Evolutionary conservation across 345 rosid species (phyloP).

Genomic region (Erodium maritimum): DNA sequence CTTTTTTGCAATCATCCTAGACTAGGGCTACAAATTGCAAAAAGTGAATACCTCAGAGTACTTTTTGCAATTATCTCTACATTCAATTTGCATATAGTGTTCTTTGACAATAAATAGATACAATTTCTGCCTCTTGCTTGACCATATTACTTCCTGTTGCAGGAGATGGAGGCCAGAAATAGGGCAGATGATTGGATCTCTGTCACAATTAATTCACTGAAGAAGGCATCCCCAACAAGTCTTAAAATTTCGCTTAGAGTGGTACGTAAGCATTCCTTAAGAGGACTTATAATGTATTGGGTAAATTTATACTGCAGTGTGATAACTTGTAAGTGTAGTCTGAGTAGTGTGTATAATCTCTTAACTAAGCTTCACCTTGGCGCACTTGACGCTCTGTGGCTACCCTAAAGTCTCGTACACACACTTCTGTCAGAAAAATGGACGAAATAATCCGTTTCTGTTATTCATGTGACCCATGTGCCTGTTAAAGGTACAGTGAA

Average conservation of each 20-base stretch:
- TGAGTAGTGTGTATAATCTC: too few relatives aligned
- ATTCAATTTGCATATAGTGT: background rate
- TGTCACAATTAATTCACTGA: conserved; percentile 37
- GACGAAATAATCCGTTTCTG: too few relatives aligned
- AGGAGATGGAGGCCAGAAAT: conserved; percentile 47
- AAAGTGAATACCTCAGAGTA: too few relatives aligned
- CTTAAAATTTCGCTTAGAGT: conserved; percentile 76
- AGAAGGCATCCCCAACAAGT: conserved; percentile 77
- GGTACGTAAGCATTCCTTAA: conserved; percentile 23
- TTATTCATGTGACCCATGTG: too few relatives aligned
- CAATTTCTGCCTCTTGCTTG: background rate
- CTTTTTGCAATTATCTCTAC: too few relatives aligned
- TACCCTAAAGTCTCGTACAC: too few relatives aligned
- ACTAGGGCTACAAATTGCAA: too few relatives aligned
- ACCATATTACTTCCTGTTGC: conserved; percentile 1
- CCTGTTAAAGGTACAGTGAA: too few relatives aligned
- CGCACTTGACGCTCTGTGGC: too few relatives aligned
- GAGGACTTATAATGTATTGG: background rate
- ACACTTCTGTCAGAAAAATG: too few relatives aligned
- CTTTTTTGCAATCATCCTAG: too few relatives aligned
- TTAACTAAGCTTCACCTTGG: too few relatives aligned
- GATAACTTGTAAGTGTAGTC: background rate
- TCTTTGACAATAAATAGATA: background rate
- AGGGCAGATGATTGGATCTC: conserved; percentile 46
- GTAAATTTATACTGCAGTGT: background rate